Evolutionary conservation across 2,329 filamentous ascomycete genomes (phyloP), one percentile per base, ranked within the genome.

Genomic region (Gyromitra esculenta): DNA sequence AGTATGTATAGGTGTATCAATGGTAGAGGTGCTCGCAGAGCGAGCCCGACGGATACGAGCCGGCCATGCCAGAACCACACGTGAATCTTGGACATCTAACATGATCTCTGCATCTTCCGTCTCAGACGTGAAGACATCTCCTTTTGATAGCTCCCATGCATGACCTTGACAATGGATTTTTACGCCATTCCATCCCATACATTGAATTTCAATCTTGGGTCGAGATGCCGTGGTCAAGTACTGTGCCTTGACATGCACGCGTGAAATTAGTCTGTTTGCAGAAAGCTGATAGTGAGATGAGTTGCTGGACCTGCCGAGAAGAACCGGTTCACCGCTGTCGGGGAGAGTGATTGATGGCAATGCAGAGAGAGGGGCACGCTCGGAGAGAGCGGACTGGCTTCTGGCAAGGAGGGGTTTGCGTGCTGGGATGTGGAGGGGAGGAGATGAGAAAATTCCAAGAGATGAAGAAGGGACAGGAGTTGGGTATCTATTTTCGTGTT

Each of bases 241-340:
- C 68, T 90, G 89, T 78, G 94, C 94, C 84, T 93, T 91, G 84
- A 97, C 92, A 83, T 99, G 96, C 31, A 98, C 89, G 82, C 96
- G 91, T 81, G 96, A 98, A 78, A 99, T 93, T 76, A 96, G 89
- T 60, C 94, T 92, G 85, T 97, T 97, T 80, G 93, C 90, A 35
- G 96, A 96, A 13, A 99, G 88, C 84, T 97, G 95, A 83, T 95
- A 96, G 82, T 97, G 90, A n/a, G 94, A 97, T 13, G 94, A 97
- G 84, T 93, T 95, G 85, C 93, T 97, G 5, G 94, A 97, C 79
- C 96, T 89, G 79, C 96, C 96, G 91, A 99, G 96, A 77, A 91
- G 87, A 43, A 97, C 85, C 13, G 90, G 86, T 81, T 97, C 92
- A 79, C 95, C 94, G 84, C 92, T 93, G 80, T 90, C 91, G 70